These are phyloP conservation scores for Sugiyamaella castrensis DNA, from an alignment of 1,139 yeast species.

Conservation along the genomic window DNA sequence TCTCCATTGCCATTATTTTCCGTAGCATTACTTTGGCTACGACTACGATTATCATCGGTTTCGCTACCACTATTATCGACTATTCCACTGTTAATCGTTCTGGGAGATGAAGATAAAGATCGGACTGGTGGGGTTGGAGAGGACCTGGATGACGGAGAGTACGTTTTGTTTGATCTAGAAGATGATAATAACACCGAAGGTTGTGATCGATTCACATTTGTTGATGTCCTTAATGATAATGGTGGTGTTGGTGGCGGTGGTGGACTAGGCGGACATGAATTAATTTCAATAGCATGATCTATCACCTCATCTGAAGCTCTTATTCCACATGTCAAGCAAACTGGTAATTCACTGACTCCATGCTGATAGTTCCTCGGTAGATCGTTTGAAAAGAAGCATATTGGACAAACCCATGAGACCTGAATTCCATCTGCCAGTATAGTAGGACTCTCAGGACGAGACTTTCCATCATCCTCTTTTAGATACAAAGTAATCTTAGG, in stretches of 20 bases:
- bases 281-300: constrained; percentile 27
- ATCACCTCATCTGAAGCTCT: constrained; percentile 42
- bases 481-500: constrained; percentile 61
- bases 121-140: no score
- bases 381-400: constrained; percentile 70
- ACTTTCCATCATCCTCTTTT: constrained; percentile 15
- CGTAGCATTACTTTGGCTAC: no score
- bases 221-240: not conserved
- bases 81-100: constrained; percentile 1
- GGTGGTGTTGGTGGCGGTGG: constrained; percentile 1
- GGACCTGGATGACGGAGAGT: not conserved
- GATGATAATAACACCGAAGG: no score
- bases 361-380: constrained; percentile 41
- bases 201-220: not conserved
- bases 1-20: no score
- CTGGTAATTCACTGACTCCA: constrained; percentile 44
- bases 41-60: not conserved
- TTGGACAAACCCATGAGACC: constrained; percentile 73
- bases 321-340: constrained; percentile 79
- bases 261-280: constrained; percentile 11
- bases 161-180: not conserved
- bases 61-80: not conserved
- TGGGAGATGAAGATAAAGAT: not conserved
- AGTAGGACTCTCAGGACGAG: not conserved
- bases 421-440: constrained; percentile 16